Percentiles rank a stretch among this genome's conserved stretches.
phyloP scores from a whole-genome alignment of 257 asterid species.

The Eucommia ulmoides region DNA sequence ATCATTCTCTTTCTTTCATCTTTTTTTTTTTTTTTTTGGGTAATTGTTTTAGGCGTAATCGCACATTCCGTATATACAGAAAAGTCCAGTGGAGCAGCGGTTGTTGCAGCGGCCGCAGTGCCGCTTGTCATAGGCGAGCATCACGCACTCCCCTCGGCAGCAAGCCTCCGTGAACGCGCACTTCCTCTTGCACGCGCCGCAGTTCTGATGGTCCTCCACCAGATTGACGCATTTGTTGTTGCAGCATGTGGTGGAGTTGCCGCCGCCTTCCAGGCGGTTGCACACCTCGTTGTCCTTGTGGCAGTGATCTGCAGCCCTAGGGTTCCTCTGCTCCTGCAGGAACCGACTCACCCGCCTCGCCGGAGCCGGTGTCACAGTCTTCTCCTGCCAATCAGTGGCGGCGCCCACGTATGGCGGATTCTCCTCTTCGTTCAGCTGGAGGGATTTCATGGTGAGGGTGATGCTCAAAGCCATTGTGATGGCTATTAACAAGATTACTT shows the following conservation, averaged over 20 bases:
- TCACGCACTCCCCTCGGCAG: slow-evolving; percentile 55
- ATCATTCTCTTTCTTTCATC: too few relatives aligned
- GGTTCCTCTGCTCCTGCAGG: slow-evolving; percentile 28
- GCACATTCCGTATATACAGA: slow-evolving; percentile 50
- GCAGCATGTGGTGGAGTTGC: slow-evolving; percentile 46
- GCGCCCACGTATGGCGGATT: not conserved
- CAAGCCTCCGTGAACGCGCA: slow-evolving; percentile 36
- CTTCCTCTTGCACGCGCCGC: slow-evolving; percentile 56
- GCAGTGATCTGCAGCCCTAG: slow-evolving; percentile 54
- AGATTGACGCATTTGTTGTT: slow-evolving; percentile 53
- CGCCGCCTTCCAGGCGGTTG: slow-evolving; percentile 12
- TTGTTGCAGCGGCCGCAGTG: slow-evolving; percentile 45
- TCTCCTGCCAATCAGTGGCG: not conserved
- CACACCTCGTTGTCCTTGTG: slow-evolving; percentile 34
- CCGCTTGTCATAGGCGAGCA: slow-evolving; percentile 35
- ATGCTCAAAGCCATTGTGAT: slow-evolving; percentile 28
- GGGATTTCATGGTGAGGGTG: slow-evolving; percentile 11
- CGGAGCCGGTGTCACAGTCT: not conserved
- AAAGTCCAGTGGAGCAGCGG: slow-evolving; percentile 32
- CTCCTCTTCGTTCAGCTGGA: not conserved
- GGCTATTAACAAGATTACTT: slow-evolving; percentile 15
- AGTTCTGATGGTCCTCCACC: slow-evolving; percentile 27
- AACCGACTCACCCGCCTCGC: slow-evolving; percentile 36
- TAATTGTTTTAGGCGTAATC: slow-evolving; percentile 54
- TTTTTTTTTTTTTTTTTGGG: too few relatives aligned